These are phyloP conservation scores for Iris macrosiphon DNA, from an alignment of 106 monocot species.

Conservation along the genomic window DNA sequence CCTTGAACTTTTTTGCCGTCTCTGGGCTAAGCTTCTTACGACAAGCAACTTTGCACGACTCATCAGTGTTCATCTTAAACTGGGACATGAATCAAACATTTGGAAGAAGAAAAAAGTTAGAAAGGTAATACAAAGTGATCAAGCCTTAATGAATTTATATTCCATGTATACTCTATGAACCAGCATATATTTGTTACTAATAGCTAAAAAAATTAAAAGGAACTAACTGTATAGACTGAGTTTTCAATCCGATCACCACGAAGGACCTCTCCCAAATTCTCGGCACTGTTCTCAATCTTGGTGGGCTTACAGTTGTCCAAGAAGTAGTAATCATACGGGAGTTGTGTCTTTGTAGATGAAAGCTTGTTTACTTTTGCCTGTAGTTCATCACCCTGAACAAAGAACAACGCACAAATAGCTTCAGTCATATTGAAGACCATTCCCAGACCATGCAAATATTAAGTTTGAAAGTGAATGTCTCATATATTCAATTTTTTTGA, in stretches of 20 bases:
- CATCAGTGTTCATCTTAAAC: constrained; percentile 47
- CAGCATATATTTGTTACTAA: no score
- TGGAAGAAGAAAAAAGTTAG: not conserved
- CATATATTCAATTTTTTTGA: no score
- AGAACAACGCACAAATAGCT: no score
- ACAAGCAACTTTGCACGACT: constrained; percentile 35
- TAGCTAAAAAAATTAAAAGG: not conserved
- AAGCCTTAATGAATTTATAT: no score
- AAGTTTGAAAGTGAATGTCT: no score
- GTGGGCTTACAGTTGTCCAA: constrained; percentile 62
- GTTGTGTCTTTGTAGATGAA: constrained; percentile 78
- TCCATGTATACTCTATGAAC: no score
- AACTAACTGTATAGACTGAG: constrained; percentile 50
- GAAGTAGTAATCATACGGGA: constrained; percentile 77
- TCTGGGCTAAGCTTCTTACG: constrained; percentile 20
- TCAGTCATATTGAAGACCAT: no score
- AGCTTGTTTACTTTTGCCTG: constrained; percentile 78
- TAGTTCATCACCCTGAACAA: constrained; percentile 76
- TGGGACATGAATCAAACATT: constrained; percentile 8
- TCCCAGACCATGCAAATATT: no score
- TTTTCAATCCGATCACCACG: constrained; percentile 84
- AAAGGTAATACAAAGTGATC: no score
- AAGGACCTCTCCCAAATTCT: constrained; percentile 78
- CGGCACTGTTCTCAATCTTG: constrained; percentile 56
- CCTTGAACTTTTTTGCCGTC: constrained; percentile 42